Evolutionary conservation across 2,329 filamentous ascomycete genomes (phyloP), one percentile per base, ranked within the genome.

Genomic region (Monosporascus sp.): DNA sequence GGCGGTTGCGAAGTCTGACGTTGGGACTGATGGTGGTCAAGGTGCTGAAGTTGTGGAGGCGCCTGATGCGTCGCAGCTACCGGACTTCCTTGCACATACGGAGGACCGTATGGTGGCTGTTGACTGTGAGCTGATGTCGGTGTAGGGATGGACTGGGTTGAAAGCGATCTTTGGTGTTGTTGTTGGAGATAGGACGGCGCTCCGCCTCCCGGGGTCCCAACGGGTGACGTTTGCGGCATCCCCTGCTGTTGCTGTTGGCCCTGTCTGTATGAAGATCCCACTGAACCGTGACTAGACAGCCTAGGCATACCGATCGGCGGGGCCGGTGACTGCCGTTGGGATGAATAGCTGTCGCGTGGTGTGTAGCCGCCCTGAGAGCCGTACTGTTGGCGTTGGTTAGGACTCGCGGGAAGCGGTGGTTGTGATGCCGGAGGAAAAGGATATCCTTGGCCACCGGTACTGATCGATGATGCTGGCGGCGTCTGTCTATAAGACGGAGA

Each of bases 101-200:
- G 73, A 52, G 71, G 67, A 14, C 76, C 77, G 60, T 78, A 82
- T 8, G 76, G 55, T 31, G 61, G 75, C 46, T 78, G 78, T 66
- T 85, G 82, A 62, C 78, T 80, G 47, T 84, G 82, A 17, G 82
- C 78, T 40, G 82, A 84, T 7, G 81, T 84, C n/a, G 82, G 82
- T 37, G 83, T 86, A 11, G 81, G 72, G 26, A 76, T 79, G 14
- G 83, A 85, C 52, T 85, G 80, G 6, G 77, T 72, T 22, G 83
- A 86, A 52, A 79, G 79, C 43, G 83, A 82, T 61, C 81, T 68
- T 58, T 74, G 72, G 52, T 74, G 73, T 47, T 71, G 65, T 45
- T 73, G 71, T 59, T 61, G 63, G 22, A 65, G 58, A 41, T 46
- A 46, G 22, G 38, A 11, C 38, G 22, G 22, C 8, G 14, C 43